A percentile compares a stretch with the other conserved stretches of the same genome.
phyloP scores from a whole-genome alignment of 2,329 filamentous ascomycete species.

The Orbilia ellipsospora region DNA sequence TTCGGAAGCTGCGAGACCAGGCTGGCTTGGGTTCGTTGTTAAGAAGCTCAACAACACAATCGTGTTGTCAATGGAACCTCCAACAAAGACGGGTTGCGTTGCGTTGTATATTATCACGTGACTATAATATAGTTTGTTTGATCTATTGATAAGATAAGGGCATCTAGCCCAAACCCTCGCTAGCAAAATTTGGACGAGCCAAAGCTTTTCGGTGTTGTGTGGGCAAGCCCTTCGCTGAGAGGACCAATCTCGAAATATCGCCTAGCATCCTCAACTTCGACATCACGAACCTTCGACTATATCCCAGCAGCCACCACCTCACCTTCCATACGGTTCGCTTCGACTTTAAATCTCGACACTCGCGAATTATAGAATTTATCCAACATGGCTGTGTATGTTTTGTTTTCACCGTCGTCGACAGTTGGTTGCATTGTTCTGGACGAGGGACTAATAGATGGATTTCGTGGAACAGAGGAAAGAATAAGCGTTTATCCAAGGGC shows the following conservation, averaged over 20 bases:
- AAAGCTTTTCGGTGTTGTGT: slow-evolving; percentile 51
- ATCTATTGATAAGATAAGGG: slow-evolving; percentile 52
- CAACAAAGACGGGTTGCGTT: background rate
- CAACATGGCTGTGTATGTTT: slow-evolving; percentile 55
- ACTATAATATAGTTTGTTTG: slow-evolving; percentile 3
- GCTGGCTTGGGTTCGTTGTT: no score
- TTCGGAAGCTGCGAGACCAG: background rate
- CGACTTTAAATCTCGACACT: slow-evolving; percentile 39
- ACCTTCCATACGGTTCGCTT: slow-evolving; percentile 45
- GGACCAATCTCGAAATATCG: slow-evolving; percentile 54
- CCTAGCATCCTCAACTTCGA: slow-evolving; percentile 45
- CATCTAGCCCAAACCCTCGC: slow-evolving; percentile 49
- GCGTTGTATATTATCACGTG: slow-evolving; percentile 18
- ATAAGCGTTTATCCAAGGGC: slow-evolving; percentile 99
- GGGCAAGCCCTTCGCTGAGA: slow-evolving; percentile 39
- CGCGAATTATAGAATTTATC: slow-evolving; percentile 41
- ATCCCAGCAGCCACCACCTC: slow-evolving; percentile 33
- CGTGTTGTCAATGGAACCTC: no score
- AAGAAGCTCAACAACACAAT: no score
- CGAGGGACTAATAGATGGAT: slow-evolving; percentile 46
- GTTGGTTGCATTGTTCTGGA: slow-evolving; percentile 1
- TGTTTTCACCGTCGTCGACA: slow-evolving; percentile 14
- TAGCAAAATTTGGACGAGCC: slow-evolving; percentile 36
- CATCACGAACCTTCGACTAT: slow-evolving; percentile 48
- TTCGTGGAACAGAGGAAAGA: slow-evolving; percentile 63